phyloP scores from a whole-genome alignment of 495 filamentous ascomycete species.

The Aspergillus haitiensis region DNA sequence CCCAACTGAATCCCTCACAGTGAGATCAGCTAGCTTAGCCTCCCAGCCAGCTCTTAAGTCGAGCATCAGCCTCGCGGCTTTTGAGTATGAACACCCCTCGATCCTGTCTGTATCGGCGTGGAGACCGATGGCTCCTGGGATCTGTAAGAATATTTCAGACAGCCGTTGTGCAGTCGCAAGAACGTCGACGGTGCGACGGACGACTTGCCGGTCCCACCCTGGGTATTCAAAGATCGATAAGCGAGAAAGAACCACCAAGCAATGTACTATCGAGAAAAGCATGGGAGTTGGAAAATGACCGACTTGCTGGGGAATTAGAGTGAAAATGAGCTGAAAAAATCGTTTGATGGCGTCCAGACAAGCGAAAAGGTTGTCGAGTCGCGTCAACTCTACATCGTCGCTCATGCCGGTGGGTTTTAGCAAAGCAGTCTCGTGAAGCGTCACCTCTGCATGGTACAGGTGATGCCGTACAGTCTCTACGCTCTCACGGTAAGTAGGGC shows the following conservation, averaged over 20 bases:
- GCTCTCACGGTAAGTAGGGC: not conserved
- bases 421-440: slow-evolving; percentile 13
- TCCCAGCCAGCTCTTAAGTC: not conserved
- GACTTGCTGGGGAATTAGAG: slow-evolving; percentile 4
- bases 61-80: not conserved
- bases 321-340: slow-evolving; percentile 16
- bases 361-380: slow-evolving; percentile 22
- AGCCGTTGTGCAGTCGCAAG: slow-evolving; percentile 7
- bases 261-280: slow-evolving; percentile 19
- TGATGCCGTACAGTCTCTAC: slow-evolving; percentile 7
- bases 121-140: not conserved
- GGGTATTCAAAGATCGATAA: slow-evolving; percentile 26
- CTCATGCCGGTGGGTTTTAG: not conserved
- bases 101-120: not conserved
- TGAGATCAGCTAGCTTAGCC: not conserved
- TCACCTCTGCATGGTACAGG: slow-evolving; percentile 9
- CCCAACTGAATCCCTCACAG: not conserved
- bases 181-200: slow-evolving; percentile 16
- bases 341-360: slow-evolving; percentile 22
- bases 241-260: slow-evolving; percentile 17
- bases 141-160: not conserved
- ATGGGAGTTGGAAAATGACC: slow-evolving; percentile 9
- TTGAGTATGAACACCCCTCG: slow-evolving; percentile 3
- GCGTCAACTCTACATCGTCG: slow-evolving; percentile 9
- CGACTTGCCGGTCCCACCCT: slow-evolving; percentile 20